Base-by-base conservation (phyloP, 2,329 filamentous ascomycete genomes). In the Paraconiothyrium brasiliense region DNA sequence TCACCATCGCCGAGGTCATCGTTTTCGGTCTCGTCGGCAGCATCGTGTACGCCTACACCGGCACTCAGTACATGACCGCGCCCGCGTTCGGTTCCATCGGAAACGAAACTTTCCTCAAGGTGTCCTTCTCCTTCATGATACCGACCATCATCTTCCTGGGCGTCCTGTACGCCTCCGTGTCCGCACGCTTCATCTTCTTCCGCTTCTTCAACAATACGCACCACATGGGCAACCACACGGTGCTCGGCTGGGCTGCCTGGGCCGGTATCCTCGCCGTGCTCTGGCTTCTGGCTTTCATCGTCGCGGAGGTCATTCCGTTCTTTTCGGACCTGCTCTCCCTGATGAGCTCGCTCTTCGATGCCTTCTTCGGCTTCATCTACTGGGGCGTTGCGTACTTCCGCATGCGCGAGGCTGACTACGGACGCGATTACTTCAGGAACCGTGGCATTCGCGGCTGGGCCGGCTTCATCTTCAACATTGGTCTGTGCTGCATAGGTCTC, bases 281-380 rank as follows among this genome's bases (percentile, higher is more conserved):
- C 4, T 97, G 94, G 94, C 79, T 94, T n/a, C 69, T 90, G n/a
- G 93, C 93, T 7, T 97, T 97, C 78, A 88, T 97, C 75, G 94
- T 97, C 69, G 92, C 94, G 1, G 92, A 97, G 76, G 90, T 97
- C 49, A 97, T 97, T 72, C 93, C 93, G 0, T 97, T 97, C 85
- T 97, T 97, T 82, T 90, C 89, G 9, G 93, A 93, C 63, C 82
- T 86, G 66, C 78, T 86, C n/a, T 89, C 89, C 4, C 83, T 93
- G 63, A 92, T 93, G 90, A 91, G 89, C n/a, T 92, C 92, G 4
- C 86, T 97, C 1, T 97, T 97, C 74, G 93, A 97, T 80, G 94
- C 91, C 57, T 94, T 93, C 84, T 94, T 94, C 71, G 94, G 94
- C 27, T 97, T 97, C 83, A 97, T 97, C 74, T 97, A 97, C 83